Base-by-base conservation (phyloP, 2,329 filamentous ascomycete genomes). In the Pseudogymnoascus sp. region DNA sequence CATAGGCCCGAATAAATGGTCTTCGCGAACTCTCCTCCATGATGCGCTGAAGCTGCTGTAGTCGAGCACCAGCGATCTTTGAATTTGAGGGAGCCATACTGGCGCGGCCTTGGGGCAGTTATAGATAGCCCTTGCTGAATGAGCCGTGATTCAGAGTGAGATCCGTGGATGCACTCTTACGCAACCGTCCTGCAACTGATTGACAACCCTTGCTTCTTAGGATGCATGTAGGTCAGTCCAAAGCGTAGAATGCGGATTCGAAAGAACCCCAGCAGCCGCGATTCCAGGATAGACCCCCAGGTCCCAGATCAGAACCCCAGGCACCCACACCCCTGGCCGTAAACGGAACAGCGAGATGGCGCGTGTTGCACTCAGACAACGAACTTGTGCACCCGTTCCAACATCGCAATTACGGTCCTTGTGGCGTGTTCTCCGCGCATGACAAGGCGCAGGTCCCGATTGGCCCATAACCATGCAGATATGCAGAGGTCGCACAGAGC, bases 31-130 rank as follows among this genome's bases (percentile, higher is more conserved):
- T 57, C 51, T 57, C 51, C 29, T 57, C 51, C 51, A 57, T 57
- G 29, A 57, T 5, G n/a, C 51, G 51, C 51, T 57, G 51, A 57
- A 57, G 10, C 29, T 57, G 51, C 8, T 57, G 51, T 26, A 57
- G 51, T 57, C 51, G 51, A 34, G 51, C 51, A 57, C 29, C 29
- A 6, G 51, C 51, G 10, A 57, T 57, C 51, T 57, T 57, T 57
- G 51, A 57, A 57, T 57, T 57, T 57, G 51, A 34, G 11, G 51
- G 51, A 57, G 51, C 51, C 51, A 57, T 57, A 34, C 29, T 57
- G 51, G 51, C 51, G 51, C 51, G 51, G 51, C 51, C 51, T 57
- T 34, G 51, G 51, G 51, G 51, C 51, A 57, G 51, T 57, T 57
- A 57, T 57, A 57, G 51, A 34, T 10, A 36, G 51, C 29, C n/a